Conservation (phyloP, 495 filamentous ascomycete species). For the Penicillium silybi region DNA sequence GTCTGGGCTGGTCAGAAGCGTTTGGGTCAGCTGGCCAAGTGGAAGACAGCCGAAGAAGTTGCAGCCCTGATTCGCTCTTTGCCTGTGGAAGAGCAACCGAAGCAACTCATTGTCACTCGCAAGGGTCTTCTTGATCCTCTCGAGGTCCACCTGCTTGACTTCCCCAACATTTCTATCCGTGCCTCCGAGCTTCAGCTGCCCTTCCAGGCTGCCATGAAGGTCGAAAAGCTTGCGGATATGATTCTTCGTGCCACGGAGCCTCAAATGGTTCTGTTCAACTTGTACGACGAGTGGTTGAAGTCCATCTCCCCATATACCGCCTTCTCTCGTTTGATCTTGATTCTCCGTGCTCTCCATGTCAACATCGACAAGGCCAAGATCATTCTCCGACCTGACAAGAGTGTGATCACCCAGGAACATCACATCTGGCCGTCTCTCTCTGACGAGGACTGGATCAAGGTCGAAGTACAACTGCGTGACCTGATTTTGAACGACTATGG, state of each 20-base stretch:
- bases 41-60: conserved; percentile 99
- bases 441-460: conserved; percentile 98
- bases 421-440: conserved; percentile 96
- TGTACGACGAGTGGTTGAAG: conserved; percentile 99
- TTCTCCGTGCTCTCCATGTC: conserved; percentile 93
- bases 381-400: conserved; percentile 95
- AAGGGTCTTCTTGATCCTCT: conserved; percentile 97
- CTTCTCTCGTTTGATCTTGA: conserved; percentile 93
- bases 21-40: conserved; percentile 96
- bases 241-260: conserved; percentile 96
- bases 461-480: conserved; percentile 93
- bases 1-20: conserved; percentile 99
- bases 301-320: conserved; percentile 97
- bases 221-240: conserved; percentile 99
- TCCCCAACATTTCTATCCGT: conserved; percentile 98
- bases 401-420: conserved; percentile 95
- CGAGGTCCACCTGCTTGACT: conserved; percentile 95
- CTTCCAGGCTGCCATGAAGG: conserved; percentile 99
- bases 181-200: conserved; percentile 96
- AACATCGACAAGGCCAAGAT: conserved; percentile 99
- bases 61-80: conserved; percentile 95
- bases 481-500: conserved; percentile 97
- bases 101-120: conserved; percentile 96
- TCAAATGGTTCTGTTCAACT: conserved; percentile 99
- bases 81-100: conserved; percentile 97